A percentile compares a stretch with the other conserved stretches of the same genome.
Evolutionary conservation across 768 basidiomycete genomes (phyloP).

Genomic region (Boletus sp.): DNA sequence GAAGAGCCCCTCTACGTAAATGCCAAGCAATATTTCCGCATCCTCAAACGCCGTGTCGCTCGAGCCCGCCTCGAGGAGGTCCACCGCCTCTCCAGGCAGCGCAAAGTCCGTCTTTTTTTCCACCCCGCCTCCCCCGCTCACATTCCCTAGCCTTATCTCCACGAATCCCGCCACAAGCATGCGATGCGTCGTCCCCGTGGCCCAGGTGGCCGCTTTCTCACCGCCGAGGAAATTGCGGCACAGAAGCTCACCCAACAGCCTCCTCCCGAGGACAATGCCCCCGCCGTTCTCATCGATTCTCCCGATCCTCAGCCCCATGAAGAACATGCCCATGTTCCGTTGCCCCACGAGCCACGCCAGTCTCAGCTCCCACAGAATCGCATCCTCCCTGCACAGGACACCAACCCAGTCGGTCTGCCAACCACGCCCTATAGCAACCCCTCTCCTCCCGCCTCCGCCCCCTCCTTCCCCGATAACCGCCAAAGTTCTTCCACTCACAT

Average conservation of each 20-base stretch:
- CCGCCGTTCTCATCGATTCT: constrained; percentile 19
- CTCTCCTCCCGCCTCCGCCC: constrained; percentile 19
- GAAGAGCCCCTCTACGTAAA: constrained; percentile 99
- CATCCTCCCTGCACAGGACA: constrained; percentile 19
- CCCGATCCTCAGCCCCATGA: constrained; percentile 12
- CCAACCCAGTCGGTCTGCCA: constrained; percentile 9
- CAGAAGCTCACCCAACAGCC: constrained; percentile 51
- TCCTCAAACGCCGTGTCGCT: constrained; percentile 91
- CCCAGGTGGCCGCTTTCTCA: constrained; percentile 96
- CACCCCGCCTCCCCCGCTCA: constrained; percentile 2
- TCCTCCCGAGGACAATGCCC: constrained; percentile 22
- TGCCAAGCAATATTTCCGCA: constrained; percentile 98
- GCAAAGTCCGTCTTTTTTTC: constrained; percentile 61
- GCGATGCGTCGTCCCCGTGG: constrained; percentile 97
- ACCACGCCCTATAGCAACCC: constrained; percentile 21
- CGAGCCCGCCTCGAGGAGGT: constrained; percentile 91
- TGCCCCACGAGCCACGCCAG: constrained; percentile 10
- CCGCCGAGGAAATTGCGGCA: constrained; percentile 91
- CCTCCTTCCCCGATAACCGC: constrained; percentile 20
- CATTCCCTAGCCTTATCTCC: constrained; percentile 81
- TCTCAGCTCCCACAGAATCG: constrained; percentile 18
- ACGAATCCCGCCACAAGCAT: constrained; percentile 97
- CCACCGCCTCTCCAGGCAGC: constrained; percentile 85
- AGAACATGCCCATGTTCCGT: constrained; percentile 1
- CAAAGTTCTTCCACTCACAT: constrained; percentile 14